Conservation (phyloP, 176 grass and related monocot species). For the Paspalum notatum region DNA sequence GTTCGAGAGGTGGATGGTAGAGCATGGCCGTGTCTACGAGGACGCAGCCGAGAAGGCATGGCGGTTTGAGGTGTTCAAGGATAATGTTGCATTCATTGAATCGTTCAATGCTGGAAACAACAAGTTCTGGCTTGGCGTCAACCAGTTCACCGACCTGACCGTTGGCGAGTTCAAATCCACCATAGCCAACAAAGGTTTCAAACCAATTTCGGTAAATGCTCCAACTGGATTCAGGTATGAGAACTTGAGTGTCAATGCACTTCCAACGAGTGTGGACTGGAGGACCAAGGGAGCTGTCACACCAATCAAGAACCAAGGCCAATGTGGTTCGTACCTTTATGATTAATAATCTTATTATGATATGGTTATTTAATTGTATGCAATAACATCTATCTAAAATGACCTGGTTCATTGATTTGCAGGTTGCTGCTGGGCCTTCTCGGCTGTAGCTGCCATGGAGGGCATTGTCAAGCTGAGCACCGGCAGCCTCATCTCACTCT, state of each 20-base stretch:
- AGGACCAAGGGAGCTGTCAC: background rate
- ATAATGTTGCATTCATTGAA: background rate
- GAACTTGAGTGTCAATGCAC: background rate
- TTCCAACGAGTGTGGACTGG: background rate
- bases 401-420: too few species aligned
- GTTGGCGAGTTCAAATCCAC: background rate
- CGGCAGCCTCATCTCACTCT: constrained; percentile 49
- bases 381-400: too few species aligned
- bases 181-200: background rate
- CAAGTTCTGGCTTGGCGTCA: background rate
- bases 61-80: background rate
- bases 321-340: background rate
- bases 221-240: background rate
- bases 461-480: constrained; percentile 55
- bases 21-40: constrained; percentile 2
- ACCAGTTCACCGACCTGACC: constrained; percentile 15
- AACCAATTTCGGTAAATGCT: background rate
- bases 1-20: constrained; percentile 3
- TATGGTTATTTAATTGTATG: background rate
- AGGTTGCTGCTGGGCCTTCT: constrained; percentile 58
- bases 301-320: background rate
- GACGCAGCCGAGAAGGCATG: background rate
- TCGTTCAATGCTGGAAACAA: background rate
- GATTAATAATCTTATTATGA: background rate
- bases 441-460: constrained; percentile 49